Evolutionary conservation across 106 monocot genomes (phyloP).

Genomic region (Acanthochlamys bracteata): DNA sequence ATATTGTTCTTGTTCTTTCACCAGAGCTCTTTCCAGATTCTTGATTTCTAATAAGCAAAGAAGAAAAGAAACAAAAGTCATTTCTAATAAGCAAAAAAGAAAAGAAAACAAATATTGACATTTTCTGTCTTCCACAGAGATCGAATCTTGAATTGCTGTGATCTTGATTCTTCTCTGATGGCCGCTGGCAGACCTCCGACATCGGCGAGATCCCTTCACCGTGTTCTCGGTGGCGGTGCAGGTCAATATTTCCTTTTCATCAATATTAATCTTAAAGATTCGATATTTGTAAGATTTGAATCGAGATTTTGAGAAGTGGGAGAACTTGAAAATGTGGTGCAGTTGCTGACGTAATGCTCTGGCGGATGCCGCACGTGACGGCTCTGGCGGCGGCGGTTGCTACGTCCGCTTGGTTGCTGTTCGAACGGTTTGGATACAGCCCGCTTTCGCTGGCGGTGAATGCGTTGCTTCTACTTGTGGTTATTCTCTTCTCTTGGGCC

Average conservation of each 20-base stretch:
- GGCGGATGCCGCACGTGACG: constrained; percentile 33
- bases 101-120: too few species aligned
- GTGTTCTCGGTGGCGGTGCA: constrained; percentile 2
- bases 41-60: too few species aligned
- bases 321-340: not conserved
- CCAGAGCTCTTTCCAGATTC: too few species aligned
- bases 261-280: constrained; percentile 2
- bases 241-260: constrained; percentile 15
- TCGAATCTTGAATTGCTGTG: too few species aligned
- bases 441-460: constrained; percentile 59
- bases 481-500: constrained; percentile 95
- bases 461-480: constrained; percentile 63
- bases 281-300: not conserved
- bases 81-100: too few species aligned
- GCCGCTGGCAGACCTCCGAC: not conserved
- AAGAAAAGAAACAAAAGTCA: too few species aligned
- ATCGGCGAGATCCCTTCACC: not conserved
- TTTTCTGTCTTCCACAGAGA: too few species aligned
- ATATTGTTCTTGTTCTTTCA: too few species aligned
- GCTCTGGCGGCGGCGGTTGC: constrained; percentile 11
- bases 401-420: constrained; percentile 55
- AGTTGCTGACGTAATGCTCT: constrained; percentile 69
- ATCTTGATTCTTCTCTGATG: not conserved
- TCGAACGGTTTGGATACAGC: constrained; percentile 63
- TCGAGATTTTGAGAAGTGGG: not conserved